phyloP scores from a whole-genome alignment of 2,329 filamentous ascomycete species.

The Plenodomus lindquistii region DNA sequence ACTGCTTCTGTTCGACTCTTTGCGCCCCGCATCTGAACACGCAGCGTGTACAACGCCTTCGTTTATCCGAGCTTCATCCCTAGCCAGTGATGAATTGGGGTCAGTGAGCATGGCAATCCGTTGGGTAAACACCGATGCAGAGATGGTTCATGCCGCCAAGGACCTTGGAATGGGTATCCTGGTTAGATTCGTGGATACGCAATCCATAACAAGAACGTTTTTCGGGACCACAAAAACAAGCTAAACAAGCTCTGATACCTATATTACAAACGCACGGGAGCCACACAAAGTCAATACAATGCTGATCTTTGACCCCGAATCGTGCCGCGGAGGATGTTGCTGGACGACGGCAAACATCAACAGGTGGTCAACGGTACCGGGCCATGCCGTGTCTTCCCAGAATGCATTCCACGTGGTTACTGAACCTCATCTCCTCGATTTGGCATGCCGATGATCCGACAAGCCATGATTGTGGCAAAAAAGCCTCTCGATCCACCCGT shows the following conservation, averaged over 20 bases:
- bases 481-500: constrained; percentile 22
- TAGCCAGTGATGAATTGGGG: not conserved
- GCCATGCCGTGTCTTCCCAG: constrained; percentile 25
- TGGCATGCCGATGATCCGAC: constrained; percentile 19
- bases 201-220: constrained; percentile 7
- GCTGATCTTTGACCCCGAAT: no score
- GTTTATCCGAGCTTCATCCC: constrained; percentile 3
- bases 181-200: not conserved
- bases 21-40: constrained; percentile 25
- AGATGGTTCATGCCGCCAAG: constrained; percentile 18
- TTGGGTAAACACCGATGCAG: not conserved
- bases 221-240: not conserved
- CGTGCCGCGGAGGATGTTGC: no score
- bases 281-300: no score
- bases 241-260: not conserved
- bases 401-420: constrained; percentile 35
- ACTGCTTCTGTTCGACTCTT: constrained; percentile 17
- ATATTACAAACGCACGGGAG: no score
- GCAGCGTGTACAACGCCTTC: constrained; percentile 24
- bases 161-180: constrained; percentile 23
- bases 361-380: not conserved
- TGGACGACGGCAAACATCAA: no score
- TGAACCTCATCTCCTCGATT: constrained; percentile 15
- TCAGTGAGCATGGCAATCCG: constrained; percentile 4
- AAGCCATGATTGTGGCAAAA: constrained; percentile 17